Conservation (phyloP, 106 monocot species). For the Dendrobium chrysotoxum region DNA sequence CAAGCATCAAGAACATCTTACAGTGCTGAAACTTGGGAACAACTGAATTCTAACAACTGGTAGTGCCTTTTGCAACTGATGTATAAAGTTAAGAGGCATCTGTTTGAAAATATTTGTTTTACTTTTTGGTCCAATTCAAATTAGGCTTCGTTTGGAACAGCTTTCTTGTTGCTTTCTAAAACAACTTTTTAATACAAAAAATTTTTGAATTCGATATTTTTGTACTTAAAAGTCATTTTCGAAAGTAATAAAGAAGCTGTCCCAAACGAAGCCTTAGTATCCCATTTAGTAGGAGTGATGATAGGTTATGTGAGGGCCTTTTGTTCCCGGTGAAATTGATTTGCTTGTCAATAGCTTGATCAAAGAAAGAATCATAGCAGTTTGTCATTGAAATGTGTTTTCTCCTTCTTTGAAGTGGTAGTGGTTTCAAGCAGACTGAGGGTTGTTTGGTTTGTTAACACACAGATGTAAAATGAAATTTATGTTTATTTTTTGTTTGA, state of each 20-base stretch:
- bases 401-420: background rate
- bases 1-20: slow-evolving; percentile 13
- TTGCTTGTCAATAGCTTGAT: no score
- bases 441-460: no score
- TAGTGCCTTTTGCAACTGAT: background rate
- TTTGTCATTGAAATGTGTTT: background rate
- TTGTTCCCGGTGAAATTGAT: background rate
- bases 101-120: background rate
- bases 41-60: background rate
- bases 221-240: no score
- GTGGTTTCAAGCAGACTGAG: no score
- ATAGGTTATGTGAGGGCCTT: background rate
- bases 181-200: no score
- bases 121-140: background rate
- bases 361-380: background rate
- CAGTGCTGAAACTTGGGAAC: background rate
- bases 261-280: no score
- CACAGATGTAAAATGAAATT: no score
- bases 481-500: background rate
- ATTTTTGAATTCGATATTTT: no score
- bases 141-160: no score
- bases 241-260: no score
- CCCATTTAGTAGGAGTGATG: background rate
- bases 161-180: no score
- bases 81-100: background rate